Base-by-base conservation (phyloP, 495 filamentous ascomycete genomes). In the Geopyxis carbonaria region DNA sequence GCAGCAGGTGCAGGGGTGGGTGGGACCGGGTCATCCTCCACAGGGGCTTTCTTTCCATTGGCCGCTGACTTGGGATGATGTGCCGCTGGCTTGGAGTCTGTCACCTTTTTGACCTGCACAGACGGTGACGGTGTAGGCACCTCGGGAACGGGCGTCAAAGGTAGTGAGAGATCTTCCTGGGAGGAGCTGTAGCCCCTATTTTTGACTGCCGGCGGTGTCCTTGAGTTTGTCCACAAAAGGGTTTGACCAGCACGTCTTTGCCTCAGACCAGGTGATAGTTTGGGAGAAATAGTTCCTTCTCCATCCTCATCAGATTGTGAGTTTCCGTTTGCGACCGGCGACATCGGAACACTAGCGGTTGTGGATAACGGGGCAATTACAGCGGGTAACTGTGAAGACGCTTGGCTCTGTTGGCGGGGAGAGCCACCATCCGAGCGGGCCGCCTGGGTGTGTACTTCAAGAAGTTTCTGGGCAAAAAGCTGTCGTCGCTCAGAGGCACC, bases 221-320 rank as follows among this genome's bases (percentile, higher is more conserved):
- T 47, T 4, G 44, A 31, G 34, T 53, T 53, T 18, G 49, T 53
- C 50, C 50, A 53, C 24, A 49, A 38, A 22, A 45, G 22, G 10
- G 48, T 34, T 22, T 45, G 45, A 32, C 42, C 43, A 29, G 50
- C 51, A 20, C 38, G 42, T 15, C 51, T 49, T 13, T 54, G 51
- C 15, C 51, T 42, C 40, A 43, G 27, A 20, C 22, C 34, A 9
- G 49, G 51, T n/a, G 51, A 54, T 28, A 45, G 30, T 11, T 42
- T 36, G 14, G 47, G 27, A 20, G 50, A 53, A 29, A 19, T 18
- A 10, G 23, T 8, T 11, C 34, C 33, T 18, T 42, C 44, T 10
- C 41, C 29, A 21, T 53, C 43, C 23, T 53, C 51, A 37, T 9
- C n/a, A n/a, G n/a, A 10, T 22, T 41, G 28, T 15, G 25, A 31